Evolutionary conservation across 2,329 filamentous ascomycete genomes (phyloP), one percentile per base, ranked within the genome.

Genomic region (Aspergillus sp.): DNA sequence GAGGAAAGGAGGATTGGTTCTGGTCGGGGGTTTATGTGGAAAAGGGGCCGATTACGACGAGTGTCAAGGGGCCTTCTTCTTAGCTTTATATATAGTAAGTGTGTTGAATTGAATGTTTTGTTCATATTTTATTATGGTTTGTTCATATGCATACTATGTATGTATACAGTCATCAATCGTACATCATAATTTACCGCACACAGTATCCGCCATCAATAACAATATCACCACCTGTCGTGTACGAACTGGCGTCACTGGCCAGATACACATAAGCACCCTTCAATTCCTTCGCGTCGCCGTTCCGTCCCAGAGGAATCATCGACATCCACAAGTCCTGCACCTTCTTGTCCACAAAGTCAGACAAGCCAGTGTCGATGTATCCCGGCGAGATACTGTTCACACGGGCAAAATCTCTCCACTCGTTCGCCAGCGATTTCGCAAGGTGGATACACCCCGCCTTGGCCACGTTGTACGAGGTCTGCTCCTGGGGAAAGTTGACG

Each of bases 11-110:
- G 70, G 83, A 88, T 58, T 82, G 83, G 71, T 86, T 79, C 62
- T 88, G 86, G 67, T 83, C 78, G 4, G 83, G 85, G 7, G 80
- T 86, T 4, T 88, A 86, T 56, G 74, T 88, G 39, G 85, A 88
- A 73, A 74, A 69, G 37, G 81, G 78, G 4, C 59, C 67, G 1
- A 45, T 74, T 30, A 74, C 65, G 4, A 68, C 64, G 9, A 49
- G 47, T 35, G 31, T 12, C 8, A 19, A 12, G 12, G 19, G 19
- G 19, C 19, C 19, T 19, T 19, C 19, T 19, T 19, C 19, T 26
- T 36, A 32, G 36, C 7, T 27, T 19, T 35, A 36, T 26, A 13
- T 35, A 43, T 42, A 37, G 36, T 31, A 41, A 26, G n/a, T 6
- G 27, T 40, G 29, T 40, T 32, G 39, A 29, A 40, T 39, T 38